Base-by-base conservation (phyloP, 2,329 filamentous ascomycete species). In the Colletotrichum ledebouriae region DNA sequence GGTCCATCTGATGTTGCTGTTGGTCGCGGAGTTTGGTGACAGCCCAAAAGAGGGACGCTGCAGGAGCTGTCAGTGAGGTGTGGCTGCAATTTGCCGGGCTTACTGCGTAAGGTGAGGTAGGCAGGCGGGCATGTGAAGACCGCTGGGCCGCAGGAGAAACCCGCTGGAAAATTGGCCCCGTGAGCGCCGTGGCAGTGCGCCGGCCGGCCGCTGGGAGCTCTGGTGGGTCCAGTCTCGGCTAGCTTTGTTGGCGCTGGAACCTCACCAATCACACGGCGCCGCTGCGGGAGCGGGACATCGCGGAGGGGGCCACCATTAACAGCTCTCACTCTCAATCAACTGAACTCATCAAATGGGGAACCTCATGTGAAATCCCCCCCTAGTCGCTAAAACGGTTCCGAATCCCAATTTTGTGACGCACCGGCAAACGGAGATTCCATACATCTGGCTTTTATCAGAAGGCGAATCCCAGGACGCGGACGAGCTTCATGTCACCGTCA, bases 201-300 rank as follows among this genome's bases (percentile, higher is more conserved):
- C 61, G 66, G 52, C 62, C 66, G 61, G 56, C 62, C 55, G 61
- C 66, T 69, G 66, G 55, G 44, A 56, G 66, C 61, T 66, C 41
- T 17, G 34, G 66, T 69, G 66, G 66, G 42, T 69, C 29, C 29
- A 29, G 6, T 29, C 61, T 69, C 66, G 66, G 66, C 55, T 69
- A 69, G 66, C 66, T 37, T 25, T 55, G 44, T 47, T 69, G 66
- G 66, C 66, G 55, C 56, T 69, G 61, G 61, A 69, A 69, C 66
- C 61, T 60, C 61, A 61, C 66, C 66, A 69, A 69, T 69, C 66
- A 69, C 33, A 12, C 66, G 56, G 66, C 61, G 42, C 66, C 56
- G 66, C 62, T 69, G 57, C 61, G 55, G 66, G 25, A 39, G 66
- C 61, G 61, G 66, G 61, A 69, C 61, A 59, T 65, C 65, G 60